A percentile compares a stretch with the other conserved stretches of the same genome.
phyloP scores from a whole-genome alignment of 192 early-diverging fungal genomes.

The Piromyces sp. region DNA sequence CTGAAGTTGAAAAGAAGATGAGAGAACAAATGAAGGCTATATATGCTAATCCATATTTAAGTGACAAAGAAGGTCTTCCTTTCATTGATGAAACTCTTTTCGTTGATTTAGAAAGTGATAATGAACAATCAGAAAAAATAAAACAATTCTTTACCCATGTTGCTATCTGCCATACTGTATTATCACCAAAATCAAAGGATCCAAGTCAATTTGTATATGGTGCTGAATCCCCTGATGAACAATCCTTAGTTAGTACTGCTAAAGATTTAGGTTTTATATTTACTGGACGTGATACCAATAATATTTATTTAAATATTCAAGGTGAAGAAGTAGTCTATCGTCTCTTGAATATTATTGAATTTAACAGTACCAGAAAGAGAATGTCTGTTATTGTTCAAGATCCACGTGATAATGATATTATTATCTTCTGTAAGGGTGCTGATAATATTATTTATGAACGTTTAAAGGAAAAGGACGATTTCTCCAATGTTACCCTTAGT shows the following conservation, averaged over 20 bases:
- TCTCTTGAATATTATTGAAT: constrained; percentile 71
- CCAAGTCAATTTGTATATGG: neutral
- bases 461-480: constrained; percentile 48
- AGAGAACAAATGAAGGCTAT: neutral
- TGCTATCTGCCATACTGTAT: constrained; percentile 4
- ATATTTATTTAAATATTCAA: constrained; percentile 47
- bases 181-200: neutral
- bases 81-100: neutral
- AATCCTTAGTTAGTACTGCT: constrained; percentile 73
- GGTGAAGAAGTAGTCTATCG: constrained; percentile 51
- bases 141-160: constrained; percentile 21
- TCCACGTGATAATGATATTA: constrained; percentile 50
- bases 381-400: constrained; percentile 82
- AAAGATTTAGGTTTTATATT: constrained; percentile 70
- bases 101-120: neutral
- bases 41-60: neutral
- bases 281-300: constrained; percentile 27
- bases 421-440: constrained; percentile 83
- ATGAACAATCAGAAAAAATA: neutral
- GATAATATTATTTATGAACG: constrained; percentile 81
- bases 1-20: neutral
- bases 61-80: neutral
- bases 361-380: constrained; percentile 84
- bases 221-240: constrained; percentile 58
- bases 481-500: constrained; percentile 35